Evolutionary conservation across 2,329 filamentous ascomycete species (phyloP).

Genomic region (Fonsecaea multimorphosa): DNA sequence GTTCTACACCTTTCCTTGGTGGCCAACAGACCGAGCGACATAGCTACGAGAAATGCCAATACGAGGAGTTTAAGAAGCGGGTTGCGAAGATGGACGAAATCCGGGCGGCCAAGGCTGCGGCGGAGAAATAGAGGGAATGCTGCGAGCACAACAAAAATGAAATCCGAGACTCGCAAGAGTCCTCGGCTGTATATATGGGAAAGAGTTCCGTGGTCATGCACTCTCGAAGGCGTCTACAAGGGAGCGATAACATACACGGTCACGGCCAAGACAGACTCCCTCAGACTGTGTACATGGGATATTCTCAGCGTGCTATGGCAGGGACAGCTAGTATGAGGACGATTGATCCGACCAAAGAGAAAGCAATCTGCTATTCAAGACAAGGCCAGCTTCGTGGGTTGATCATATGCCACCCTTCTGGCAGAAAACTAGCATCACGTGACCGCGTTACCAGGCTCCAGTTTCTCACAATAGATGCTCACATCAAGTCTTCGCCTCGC

Average conservation of each 20-base stretch:
- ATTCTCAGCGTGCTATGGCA: neutral
- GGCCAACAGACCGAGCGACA: conserved; percentile 82
- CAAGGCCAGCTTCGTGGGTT: neutral
- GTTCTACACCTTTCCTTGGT: neutral
- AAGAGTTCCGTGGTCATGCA: neutral
- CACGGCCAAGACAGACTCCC: neutral
- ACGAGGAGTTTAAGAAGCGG: conserved; percentile 97
- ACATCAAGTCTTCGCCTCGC: neutral
- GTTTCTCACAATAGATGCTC: neutral
- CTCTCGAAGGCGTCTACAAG: neutral
- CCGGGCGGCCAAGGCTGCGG: conserved; percentile 70
- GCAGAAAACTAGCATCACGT: neutral
- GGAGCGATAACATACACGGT: neutral
- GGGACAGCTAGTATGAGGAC: neutral
- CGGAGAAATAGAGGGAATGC: conserved; percentile 10
- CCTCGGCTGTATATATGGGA: conserved; percentile 17
- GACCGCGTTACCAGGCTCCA: neutral
- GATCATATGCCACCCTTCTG: neutral
- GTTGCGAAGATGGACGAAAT: conserved; percentile 99
- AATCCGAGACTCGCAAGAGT: neutral
- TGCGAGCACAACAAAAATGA: neutral
- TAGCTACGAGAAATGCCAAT: conserved; percentile 99
- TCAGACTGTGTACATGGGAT: neutral
- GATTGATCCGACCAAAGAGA: neutral
- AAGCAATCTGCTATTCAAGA: neutral